These are phyloP conservation scores for Pestalotiopsis sp. DNA, from an alignment of 2,329 filamentous ascomycete species.

Conservation along the genomic window DNA sequence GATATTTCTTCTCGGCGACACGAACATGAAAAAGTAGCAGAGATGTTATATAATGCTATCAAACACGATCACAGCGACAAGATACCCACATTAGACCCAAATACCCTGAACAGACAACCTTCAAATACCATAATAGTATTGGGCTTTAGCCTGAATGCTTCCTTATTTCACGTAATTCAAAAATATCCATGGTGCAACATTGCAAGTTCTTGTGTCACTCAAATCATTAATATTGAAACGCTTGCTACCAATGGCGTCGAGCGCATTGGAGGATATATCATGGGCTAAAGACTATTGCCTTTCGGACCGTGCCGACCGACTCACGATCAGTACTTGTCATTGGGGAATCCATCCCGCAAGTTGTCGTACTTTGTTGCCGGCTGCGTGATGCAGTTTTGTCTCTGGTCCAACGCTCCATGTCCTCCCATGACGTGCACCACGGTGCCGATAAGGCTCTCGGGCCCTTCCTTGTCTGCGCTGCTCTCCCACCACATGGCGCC, in stretches of 20 bases:
- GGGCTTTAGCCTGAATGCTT: no score
- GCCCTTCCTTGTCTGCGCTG: slow-evolving; percentile 69
- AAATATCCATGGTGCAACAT: no score
- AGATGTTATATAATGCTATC: neutral
- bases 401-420: slow-evolving; percentile 45
- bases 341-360: slow-evolving; percentile 56
- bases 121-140: no score
- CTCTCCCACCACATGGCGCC: slow-evolving; percentile 99
- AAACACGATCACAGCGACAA: neutral
- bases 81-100: no score
- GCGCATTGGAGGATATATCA: neutral
- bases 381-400: slow-evolving; percentile 61
- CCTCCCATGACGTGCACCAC: slow-evolving; percentile 63
- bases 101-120: no score
- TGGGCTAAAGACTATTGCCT: neutral
- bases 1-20: neutral
- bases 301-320: neutral
- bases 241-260: neutral
- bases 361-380: slow-evolving; percentile 73
- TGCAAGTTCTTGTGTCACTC: neutral
- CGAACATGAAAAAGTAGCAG: neutral
- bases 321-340: slow-evolving; percentile 25
- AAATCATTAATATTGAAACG: neutral
- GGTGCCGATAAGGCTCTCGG: slow-evolving; percentile 66
- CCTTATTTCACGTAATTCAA: no score